A percentile compares a stretch with the other conserved stretches of the same genome.
Conservation (phyloP, 116 monocot species). For the Papilionanthe hybrid region DNA sequence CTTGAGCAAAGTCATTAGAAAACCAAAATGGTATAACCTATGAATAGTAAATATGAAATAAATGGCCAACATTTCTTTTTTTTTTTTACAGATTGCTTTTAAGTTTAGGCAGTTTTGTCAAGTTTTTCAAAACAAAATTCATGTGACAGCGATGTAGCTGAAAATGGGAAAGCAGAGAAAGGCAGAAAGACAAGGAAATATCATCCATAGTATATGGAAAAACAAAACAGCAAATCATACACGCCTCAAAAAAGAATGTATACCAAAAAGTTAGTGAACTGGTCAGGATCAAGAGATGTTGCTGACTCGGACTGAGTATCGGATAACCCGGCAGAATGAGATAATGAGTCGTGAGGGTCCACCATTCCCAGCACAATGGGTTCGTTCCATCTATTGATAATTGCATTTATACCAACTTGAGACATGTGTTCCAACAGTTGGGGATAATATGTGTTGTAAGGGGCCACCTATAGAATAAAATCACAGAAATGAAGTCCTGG, state of each 20-base stretch:
- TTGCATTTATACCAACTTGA: slow-evolving; percentile 59
- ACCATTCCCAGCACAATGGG: slow-evolving; percentile 80
- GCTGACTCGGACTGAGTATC: slow-evolving; percentile 88
- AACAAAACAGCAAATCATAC: not conserved
- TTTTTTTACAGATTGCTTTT: no score
- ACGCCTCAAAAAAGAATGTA: not conserved
- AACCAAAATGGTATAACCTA: no score
- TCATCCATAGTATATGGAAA: not conserved
- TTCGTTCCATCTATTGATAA: slow-evolving; percentile 77
- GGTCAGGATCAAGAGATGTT: slow-evolving; percentile 77
- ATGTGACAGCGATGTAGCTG: no score
- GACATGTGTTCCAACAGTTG: slow-evolving; percentile 71
- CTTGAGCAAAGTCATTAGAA: no score
- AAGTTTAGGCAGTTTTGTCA: no score
- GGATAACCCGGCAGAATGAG: slow-evolving; percentile 90
- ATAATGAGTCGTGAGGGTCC: slow-evolving; percentile 90
- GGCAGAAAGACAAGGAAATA: not conserved
- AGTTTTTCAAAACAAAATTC: no score
- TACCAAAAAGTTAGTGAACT: slow-evolving; percentile 82
- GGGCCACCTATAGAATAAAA: slow-evolving; percentile 66
- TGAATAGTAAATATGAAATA: no score
- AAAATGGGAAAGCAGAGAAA: not conserved
- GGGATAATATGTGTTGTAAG: slow-evolving; percentile 83
- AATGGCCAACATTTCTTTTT: no score
- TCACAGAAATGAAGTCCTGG: not conserved